Percentiles rank a stretch among this genome's conserved stretches.
Evolutionary conservation across 1,284 basidiomycete genomes (phyloP).

Genomic region (Trichosporon faecale): DNA sequence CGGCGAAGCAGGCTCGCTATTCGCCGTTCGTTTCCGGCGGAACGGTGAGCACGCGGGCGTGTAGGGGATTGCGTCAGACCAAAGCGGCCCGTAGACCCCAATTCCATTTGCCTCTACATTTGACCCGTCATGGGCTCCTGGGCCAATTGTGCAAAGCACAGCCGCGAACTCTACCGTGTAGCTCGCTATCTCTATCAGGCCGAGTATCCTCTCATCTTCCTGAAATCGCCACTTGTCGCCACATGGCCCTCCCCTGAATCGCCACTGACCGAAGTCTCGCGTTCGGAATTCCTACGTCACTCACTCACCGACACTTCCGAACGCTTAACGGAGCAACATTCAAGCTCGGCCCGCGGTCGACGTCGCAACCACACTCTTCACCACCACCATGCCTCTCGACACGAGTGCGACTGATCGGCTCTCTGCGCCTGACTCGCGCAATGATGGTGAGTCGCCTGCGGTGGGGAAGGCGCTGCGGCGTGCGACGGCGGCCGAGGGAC

Average conservation of each 20-base stretch:
- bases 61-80: no score
- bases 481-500: neutral
- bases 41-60: no score
- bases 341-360: neutral
- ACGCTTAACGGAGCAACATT: neutral
- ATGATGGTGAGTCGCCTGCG: neutral
- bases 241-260: neutral
- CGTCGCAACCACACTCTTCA: neutral
- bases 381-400: neutral
- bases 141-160: no score
- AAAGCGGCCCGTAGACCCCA: no score
- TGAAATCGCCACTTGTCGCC: neutral
- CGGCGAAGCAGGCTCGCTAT: no score
- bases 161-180: neutral
- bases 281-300: slow-evolving; percentile 11
- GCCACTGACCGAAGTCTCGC: neutral
- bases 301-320: neutral
- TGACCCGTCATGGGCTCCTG: no score
- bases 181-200: neutral
- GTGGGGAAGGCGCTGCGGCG: neutral
- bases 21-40: no score
- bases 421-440: neutral
- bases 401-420: neutral
- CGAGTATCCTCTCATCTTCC: neutral
- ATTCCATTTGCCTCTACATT: no score